Evolutionary conservation across 2,329 filamentous ascomycete genomes (phyloP), one percentile per base, ranked within the genome.

Genomic region (Xylaria multiplex): DNA sequence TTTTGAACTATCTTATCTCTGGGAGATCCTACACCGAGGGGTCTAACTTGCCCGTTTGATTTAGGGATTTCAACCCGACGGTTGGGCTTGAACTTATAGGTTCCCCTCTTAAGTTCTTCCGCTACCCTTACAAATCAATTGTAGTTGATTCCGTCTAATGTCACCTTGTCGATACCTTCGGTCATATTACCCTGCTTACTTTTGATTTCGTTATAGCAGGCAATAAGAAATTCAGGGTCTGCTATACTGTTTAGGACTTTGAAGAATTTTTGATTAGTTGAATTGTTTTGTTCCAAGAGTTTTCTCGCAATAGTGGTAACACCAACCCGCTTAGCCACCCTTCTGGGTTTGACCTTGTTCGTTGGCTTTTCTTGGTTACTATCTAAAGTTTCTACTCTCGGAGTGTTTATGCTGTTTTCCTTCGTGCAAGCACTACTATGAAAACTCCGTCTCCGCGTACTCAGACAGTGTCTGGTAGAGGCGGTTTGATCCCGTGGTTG

Each of bases 101-200:
- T n/a, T n/a, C n/a, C n/a, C n/a, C n/a, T n/a, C n/a, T n/a, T n/a
- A n/a, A n/a, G n/a, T n/a, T n/a, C n/a, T n/a, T n/a, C n/a, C n/a
- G n/a, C n/a, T n/a, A n/a, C n/a, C 42, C 42, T 43, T 43, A 43
- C 42, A 43, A 43, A 43, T 43, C 42, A 43, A 16, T 43, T 43
- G 13, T 16, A 43, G 13, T 11, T 43, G 13, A 43, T 43, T 14
- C 42, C 42, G n/a, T 43, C 42, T 16, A 43, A 16, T 14, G 42
- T 43, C n/a, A 14, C 42, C n/a, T 43, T 43, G 13, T 14, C n/a
- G 42, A 16, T 14, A 43, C 42, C 42, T 43, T 43, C n/a, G 42
- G 42, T 43, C 42, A 43, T 43, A 43, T 43, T 43, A 43, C 42
- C 42, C n/a, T 11, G 42, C n/a, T 43, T 43, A 43, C 42, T 16